Base-by-base conservation (phyloP, 441 rosid genomes). In the Brassica balearica region DNA sequence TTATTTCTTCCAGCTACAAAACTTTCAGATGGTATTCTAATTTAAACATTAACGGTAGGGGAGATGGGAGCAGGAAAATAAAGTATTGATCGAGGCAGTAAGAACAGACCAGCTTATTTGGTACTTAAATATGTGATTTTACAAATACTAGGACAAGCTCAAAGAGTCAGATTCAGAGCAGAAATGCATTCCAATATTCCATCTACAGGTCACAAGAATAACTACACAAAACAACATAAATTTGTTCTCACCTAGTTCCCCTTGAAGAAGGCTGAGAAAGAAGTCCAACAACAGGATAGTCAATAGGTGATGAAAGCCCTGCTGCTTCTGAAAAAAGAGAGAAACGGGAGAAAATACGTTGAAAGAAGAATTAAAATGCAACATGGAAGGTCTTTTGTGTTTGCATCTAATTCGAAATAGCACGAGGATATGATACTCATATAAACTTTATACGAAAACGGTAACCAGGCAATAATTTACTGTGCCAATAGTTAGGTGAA, bases 181-280 rank as follows among this genome's bases (percentile, higher is more conserved):
- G n/a, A 73, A 22, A 65, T 53, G 72, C 17, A 74, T 55, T 19
- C 34, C 34, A 29, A 29, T 29, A 29, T 29, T 29, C 56, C 72
- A 58, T 70, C 62, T 32, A 70, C 22, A 62, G 6, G 61, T 63
- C 41, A 62, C 4, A 68, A 48, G 20, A 67, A 65, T n/a, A 71
- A 61, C 77, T 70, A 72, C 19, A n/a, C 32, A 69, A 43, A 70
- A 41, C 19, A 65, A 27, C 43, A 41, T 15, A 46, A 43, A 48
- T 64, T 7, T 32, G 34, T 10, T 67, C 83, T 81, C 79, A 77
- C 90, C 90, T 87, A 68, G 86, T 81, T 81, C 89, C 90, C 62
- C 79, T 67, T 62, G 89, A 88, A 65, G 77, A 79, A 56, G 94
- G 90, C 77, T 90, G 90, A 20, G 87, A 81, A 64, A 88, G 91